phyloP scores from a whole-genome alignment of 306 rosid genomes.

The Amphicarpaea edgeworthii region DNA sequence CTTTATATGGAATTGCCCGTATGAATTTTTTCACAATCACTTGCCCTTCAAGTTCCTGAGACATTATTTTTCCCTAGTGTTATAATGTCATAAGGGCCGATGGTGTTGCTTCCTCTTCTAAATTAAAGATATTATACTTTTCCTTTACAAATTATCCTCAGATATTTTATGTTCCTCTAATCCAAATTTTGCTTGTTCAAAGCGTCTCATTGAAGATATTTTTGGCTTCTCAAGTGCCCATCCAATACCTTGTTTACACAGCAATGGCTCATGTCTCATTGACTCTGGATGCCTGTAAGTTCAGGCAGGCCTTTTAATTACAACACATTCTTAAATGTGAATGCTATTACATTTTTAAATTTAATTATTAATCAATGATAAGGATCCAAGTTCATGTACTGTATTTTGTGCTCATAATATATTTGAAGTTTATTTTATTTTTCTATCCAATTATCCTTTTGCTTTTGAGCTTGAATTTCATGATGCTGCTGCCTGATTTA shows the following conservation, averaged over 20 bases:
- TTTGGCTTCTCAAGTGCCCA: constrained; percentile 66
- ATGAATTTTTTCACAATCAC: constrained; percentile 25
- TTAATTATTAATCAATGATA: constrained; percentile 23
- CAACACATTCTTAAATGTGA: background rate
- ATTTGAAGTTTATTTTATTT: constrained; percentile 28
- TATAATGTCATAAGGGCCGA: background rate
- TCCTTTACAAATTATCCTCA: constrained; percentile 63
- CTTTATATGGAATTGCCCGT: constrained; percentile 1
- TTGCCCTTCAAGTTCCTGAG: constrained; percentile 2
- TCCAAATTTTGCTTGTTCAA: constrained; percentile 63
- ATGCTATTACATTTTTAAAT: constrained; percentile 10
- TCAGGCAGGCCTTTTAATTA: constrained; percentile 33
- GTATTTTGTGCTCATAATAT: constrained; percentile 30
- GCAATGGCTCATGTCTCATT: constrained; percentile 47
- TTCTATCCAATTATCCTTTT: constrained; percentile 18
- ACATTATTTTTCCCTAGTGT: constrained; percentile 34
- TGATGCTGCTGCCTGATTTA: constrained; percentile 9
- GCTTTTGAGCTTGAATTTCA: constrained; percentile 21
- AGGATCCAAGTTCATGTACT: constrained; percentile 4
- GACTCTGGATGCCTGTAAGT: constrained; percentile 76
- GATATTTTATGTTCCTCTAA: constrained; percentile 69
- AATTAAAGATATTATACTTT: constrained; percentile 14
- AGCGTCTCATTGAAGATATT: constrained; percentile 57
- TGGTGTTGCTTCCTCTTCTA: background rate
- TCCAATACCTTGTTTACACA: constrained; percentile 50